A percentile compares a stretch with the other conserved stretches of the same genome.
These are phyloP conservation scores for Erysiphe pulchra DNA, from an alignment of 2,329 filamentous ascomycete genomes.

Conservation along the genomic window DNA sequence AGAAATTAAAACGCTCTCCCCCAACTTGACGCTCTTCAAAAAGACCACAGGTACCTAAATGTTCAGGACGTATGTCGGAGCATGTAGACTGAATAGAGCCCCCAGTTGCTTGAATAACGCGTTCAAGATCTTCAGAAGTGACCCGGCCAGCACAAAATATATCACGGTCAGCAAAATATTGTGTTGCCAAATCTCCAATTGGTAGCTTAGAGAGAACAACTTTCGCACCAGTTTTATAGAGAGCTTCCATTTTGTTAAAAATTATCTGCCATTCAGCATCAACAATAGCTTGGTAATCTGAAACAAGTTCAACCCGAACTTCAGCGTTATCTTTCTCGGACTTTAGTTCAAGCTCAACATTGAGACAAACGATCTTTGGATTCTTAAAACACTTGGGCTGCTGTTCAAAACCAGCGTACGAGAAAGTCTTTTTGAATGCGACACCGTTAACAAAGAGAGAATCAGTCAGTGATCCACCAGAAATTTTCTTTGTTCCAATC, in stretches of 20 bases:
- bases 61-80: slow-evolving; percentile 72
- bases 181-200: slow-evolving; percentile 89
- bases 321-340: slow-evolving; percentile 98
- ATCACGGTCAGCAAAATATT: slow-evolving; percentile 93
- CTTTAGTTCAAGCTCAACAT: slow-evolving; percentile 95
- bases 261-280: slow-evolving; percentile 99
- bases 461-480: slow-evolving; percentile 83
- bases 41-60: slow-evolving; percentile 67
- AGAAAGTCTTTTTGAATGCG: slow-evolving; percentile 99
- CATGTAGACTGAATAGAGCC: slow-evolving; percentile 86
- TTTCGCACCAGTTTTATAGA: slow-evolving; percentile 85
- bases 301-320: slow-evolving; percentile 91
- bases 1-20: slow-evolving; percentile 94
- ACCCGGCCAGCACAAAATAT: slow-evolving; percentile 96
- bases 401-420: slow-evolving; percentile 96
- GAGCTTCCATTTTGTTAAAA: slow-evolving; percentile 93
- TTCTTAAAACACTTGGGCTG: slow-evolving; percentile 88
- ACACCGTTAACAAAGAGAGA: slow-evolving; percentile 95
- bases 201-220: slow-evolving; percentile 92
- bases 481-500: slow-evolving; percentile 96
- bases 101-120: slow-evolving; percentile 82
- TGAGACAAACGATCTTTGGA: slow-evolving; percentile 90
- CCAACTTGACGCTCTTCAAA: slow-evolving; percentile 97
- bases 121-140: slow-evolving; percentile 74
- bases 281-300: slow-evolving; percentile 97